These are phyloP conservation scores for Fusarium sp. DNA, from an alignment of 2,329 filamentous ascomycete genomes.

Conservation along the genomic window DNA sequence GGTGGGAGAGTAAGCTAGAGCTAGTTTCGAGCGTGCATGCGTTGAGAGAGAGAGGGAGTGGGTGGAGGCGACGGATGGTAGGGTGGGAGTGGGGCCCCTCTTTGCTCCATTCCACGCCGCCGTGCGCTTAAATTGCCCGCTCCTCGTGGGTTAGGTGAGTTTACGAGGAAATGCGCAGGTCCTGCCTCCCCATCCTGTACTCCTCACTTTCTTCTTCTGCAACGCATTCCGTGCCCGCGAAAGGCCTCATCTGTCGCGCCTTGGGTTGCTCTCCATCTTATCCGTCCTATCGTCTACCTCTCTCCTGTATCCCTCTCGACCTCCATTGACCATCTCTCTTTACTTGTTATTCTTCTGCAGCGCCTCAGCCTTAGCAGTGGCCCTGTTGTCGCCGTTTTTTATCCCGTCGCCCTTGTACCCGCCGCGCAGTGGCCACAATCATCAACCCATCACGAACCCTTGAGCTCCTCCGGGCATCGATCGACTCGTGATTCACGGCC, in stretches of 20 bases:
- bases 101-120: slow-evolving; percentile 41
- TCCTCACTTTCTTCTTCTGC: slow-evolving; percentile 52
- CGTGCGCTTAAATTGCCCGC: slow-evolving; percentile 50
- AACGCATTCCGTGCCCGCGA: slow-evolving; percentile 49
- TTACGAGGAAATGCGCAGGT: slow-evolving; percentile 53
- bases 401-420: slow-evolving; percentile 22
- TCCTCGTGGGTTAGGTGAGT: slow-evolving; percentile 59
- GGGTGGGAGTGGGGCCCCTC: slow-evolving; percentile 42
- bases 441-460: slow-evolving; percentile 32
- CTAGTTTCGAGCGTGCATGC: slow-evolving; percentile 27
- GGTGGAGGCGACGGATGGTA: neutral
- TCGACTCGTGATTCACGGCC: slow-evolving; percentile 32
- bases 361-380: slow-evolving; percentile 19
- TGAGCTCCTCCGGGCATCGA: slow-evolving; percentile 6
- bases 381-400: slow-evolving; percentile 26
- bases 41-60: slow-evolving; percentile 7
- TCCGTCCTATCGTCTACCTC: slow-evolving; percentile 21
- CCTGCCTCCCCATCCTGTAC: slow-evolving; percentile 55
- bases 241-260: slow-evolving; percentile 48
- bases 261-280: slow-evolving; percentile 22
- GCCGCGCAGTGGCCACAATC: slow-evolving; percentile 21
- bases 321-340: slow-evolving; percentile 33
- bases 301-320: slow-evolving; percentile 10
- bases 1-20: slow-evolving; percentile 6
- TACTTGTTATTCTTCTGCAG: slow-evolving; percentile 7